Percentiles rank a stretch among this genome's conserved stretches.
Evolutionary conservation across 192 early-diverging fungal genomes (phyloP).

Genomic region (Coemansia sp.): DNA sequence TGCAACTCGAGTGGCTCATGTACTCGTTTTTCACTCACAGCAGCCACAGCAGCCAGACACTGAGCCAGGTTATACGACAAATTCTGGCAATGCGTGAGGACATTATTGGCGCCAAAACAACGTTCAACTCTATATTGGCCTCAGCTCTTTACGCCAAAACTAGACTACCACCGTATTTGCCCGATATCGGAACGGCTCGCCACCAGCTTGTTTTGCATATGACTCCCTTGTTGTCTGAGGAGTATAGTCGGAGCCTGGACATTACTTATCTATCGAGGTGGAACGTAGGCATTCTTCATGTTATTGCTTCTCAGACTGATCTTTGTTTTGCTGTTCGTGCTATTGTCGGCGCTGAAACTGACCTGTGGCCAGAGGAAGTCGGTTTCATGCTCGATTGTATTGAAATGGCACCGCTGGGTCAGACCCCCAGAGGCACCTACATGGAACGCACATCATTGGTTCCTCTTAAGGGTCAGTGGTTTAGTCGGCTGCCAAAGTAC

Average conservation of each 20-base stretch:
- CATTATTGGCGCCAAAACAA: conserved; percentile 35
- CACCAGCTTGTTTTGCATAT: conserved; percentile 21
- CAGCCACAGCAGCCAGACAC: neutral
- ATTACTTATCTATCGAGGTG: conserved; percentile 40
- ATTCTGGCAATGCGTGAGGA: conserved; percentile 42
- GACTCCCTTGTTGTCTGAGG: conserved; percentile 22
- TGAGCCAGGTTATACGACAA: conserved; percentile 26
- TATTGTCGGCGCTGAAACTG: conserved; percentile 43
- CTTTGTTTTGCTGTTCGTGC: conserved; percentile 26
- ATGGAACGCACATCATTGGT: neutral
- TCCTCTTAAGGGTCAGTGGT: conserved; percentile 25
- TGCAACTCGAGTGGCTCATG: conserved; percentile 47
- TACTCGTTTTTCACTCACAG: conserved; percentile 43
- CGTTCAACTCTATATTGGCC: conserved; percentile 34
- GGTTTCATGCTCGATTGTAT: conserved; percentile 39
- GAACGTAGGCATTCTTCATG: conserved; percentile 41
- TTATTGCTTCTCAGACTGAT: conserved; percentile 35
- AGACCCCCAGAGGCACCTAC: neutral
- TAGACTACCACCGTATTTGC: conserved; percentile 37
- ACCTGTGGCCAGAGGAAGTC: conserved; percentile 42
- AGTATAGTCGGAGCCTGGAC: conserved; percentile 32
- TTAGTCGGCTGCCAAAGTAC: conserved; percentile 42
- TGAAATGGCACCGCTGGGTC: conserved; percentile 21
- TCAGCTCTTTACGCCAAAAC: conserved; percentile 16
- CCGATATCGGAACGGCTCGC: conserved; percentile 35